phyloP scores from a whole-genome alignment of 495 filamentous ascomycete genomes.

The Collariella sp. region DNA sequence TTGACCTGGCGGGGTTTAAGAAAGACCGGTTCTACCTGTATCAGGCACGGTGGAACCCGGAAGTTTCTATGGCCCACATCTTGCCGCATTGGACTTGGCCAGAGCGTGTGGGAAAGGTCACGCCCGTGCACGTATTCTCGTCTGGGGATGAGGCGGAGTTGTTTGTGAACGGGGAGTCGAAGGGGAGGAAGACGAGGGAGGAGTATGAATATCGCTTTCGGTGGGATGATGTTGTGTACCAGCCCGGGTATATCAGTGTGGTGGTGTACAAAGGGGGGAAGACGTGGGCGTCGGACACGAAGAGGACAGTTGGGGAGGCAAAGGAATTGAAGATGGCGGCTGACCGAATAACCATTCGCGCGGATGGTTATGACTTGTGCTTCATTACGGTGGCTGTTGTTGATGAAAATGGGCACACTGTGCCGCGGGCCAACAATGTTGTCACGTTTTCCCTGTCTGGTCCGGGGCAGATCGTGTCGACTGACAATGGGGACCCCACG shows the following conservation, averaged over 20 bases:
- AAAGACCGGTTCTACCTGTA: constrained; percentile 45
- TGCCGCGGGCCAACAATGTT: constrained; percentile 24
- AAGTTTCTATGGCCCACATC: constrained; percentile 35
- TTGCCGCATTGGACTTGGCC: constrained; percentile 48
- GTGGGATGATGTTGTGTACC: constrained; percentile 40
- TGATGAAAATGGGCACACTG: constrained; percentile 23
- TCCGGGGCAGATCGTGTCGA: constrained; percentile 36
- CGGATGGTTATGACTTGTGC: constrained; percentile 35
- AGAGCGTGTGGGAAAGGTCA: constrained; percentile 31
- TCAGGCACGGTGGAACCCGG: constrained; percentile 39
- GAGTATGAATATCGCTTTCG: constrained; percentile 36
- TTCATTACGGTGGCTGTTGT: constrained; percentile 37
- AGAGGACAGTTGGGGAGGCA: constrained; percentile 28
- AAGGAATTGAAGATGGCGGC: constrained; percentile 26
- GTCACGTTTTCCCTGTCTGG: constrained; percentile 38
- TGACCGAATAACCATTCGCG: constrained; percentile 30
- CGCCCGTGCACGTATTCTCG: constrained; percentile 44
- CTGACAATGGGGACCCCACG: constrained; percentile 41
- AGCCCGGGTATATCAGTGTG: constrained; percentile 36
- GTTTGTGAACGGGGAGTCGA: constrained; percentile 41
- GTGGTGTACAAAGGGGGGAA: constrained; percentile 36
- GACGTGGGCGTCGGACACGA: constrained; percentile 35
- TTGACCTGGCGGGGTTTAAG: constrained; percentile 44
- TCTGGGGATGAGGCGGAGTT: constrained; percentile 42
- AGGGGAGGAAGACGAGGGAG: constrained; percentile 27